Evolutionary conservation across 2,329 filamentous ascomycete species (phyloP).

Genomic region (Plectosphaerella cucumerina): DNA sequence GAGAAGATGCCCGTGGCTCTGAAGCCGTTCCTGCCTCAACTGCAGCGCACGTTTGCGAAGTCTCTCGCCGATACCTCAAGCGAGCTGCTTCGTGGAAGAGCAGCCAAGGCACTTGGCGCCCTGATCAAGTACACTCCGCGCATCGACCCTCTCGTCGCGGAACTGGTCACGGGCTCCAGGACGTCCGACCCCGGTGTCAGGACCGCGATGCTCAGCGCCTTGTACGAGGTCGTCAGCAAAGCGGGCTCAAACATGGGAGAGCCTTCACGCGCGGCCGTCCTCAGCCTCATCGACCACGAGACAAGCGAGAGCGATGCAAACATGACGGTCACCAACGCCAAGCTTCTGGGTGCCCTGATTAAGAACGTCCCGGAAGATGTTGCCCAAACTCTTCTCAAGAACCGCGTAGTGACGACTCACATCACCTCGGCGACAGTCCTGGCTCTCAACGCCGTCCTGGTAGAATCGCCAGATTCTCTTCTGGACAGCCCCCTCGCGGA

Average conservation of each 20-base stretch:
- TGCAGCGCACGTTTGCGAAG: slow-evolving; percentile 96
- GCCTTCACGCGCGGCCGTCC: slow-evolving; percentile 76
- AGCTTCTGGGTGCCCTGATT: slow-evolving; percentile 82
- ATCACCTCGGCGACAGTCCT: slow-evolving; percentile 77
- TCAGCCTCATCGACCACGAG: slow-evolving; percentile 84
- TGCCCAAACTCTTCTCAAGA: slow-evolving; percentile 56
- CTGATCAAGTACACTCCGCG: slow-evolving; percentile 93
- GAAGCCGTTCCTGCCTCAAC: slow-evolving; percentile 93
- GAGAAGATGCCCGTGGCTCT: slow-evolving; percentile 95
- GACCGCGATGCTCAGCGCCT: slow-evolving; percentile 93
- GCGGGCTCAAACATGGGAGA: slow-evolving; percentile 95
- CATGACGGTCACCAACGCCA: slow-evolving; percentile 87
- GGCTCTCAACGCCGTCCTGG: slow-evolving; percentile 81
- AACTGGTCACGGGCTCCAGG: slow-evolving; percentile 93
- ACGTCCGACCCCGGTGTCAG: slow-evolving; percentile 82
- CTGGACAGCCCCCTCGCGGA: slow-evolving; percentile 62
- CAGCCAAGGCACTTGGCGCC: slow-evolving; percentile 90
- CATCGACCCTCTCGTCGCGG: slow-evolving; percentile 87
- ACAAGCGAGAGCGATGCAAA: slow-evolving; percentile 67
- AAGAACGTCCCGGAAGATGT: slow-evolving; percentile 76
- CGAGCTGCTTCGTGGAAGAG: slow-evolving; percentile 79
- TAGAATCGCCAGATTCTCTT: slow-evolving; percentile 72
- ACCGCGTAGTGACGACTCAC: slow-evolving; percentile 73
- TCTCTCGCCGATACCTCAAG: slow-evolving; percentile 90
- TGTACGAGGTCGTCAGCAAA: slow-evolving; percentile 95